These are phyloP conservation scores for Malassezia vespertilionis DNA, from an alignment of 1,284 basidiomycete species.

Conservation along the genomic window DNA sequence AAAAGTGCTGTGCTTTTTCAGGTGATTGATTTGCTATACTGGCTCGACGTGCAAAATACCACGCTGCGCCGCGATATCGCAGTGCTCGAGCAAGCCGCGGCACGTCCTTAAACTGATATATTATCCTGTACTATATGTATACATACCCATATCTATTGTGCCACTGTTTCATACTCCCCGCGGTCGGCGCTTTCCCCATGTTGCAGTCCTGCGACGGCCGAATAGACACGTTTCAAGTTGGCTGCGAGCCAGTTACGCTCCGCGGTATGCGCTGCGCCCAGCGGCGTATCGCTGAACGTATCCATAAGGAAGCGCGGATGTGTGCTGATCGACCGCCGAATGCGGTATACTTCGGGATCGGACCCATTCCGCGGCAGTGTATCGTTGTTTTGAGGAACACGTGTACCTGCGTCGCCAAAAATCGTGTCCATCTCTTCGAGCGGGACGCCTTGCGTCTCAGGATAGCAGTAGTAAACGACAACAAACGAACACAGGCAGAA, in stretches of 20 bases:
- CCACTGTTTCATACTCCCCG: background rate
- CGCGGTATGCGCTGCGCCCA: constrained; percentile 1
- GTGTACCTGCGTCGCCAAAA: constrained; percentile 44
- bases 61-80: constrained; percentile 27
- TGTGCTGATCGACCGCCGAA: constrained; percentile 15
- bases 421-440: constrained; percentile 53
- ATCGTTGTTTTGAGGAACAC: constrained; percentile 29
- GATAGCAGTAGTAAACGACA: constrained; percentile 54
- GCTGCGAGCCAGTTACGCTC: background rate
- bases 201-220: background rate
- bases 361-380: background rate
- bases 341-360: constrained; percentile 7
- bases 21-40: constrained; percentile 41
- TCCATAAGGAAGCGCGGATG: constrained; percentile 12
- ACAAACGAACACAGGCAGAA: constrained; percentile 81
- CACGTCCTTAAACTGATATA: too few species aligned
- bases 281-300: background rate
- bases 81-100: constrained; percentile 25
- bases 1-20: constrained; percentile 46
- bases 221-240: background rate
- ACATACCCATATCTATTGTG: background rate
- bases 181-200: background rate
- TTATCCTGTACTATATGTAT: background rate
- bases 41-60: constrained; percentile 37
- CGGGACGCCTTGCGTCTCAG: constrained; percentile 53